Percentiles rank a stretch among this genome's conserved stretches.
Evolutionary conservation across 2,329 filamentous ascomycete species (phyloP).

Genomic region (Teratosphaeria viscida): DNA sequence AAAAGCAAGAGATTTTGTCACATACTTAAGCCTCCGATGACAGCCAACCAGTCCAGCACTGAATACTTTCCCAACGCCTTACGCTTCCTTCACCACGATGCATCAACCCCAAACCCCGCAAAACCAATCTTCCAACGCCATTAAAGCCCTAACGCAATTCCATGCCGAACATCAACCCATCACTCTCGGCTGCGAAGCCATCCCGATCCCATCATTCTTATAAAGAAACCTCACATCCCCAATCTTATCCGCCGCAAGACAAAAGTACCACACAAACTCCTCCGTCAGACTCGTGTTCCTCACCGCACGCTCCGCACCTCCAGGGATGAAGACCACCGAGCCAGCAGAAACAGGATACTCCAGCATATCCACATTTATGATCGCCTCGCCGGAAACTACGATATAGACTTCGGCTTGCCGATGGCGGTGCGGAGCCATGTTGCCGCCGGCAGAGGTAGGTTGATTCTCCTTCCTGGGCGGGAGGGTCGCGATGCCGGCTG

Average conservation of each 20-base stretch:
- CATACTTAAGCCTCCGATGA: neutral
- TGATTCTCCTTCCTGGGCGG: constrained; percentile 8
- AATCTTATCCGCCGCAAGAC: constrained; percentile 4
- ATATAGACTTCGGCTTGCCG: constrained; percentile 36
- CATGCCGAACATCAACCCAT: neutral
- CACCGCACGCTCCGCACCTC: constrained; percentile 34
- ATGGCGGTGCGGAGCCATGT: constrained; percentile 31
- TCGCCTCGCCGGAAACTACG: constrained; percentile 27
- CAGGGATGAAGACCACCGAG: constrained; percentile 32
- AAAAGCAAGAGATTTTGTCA: neutral
- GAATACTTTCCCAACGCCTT: neutral
- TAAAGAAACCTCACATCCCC: constrained; percentile 1
- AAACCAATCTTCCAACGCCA: neutral
- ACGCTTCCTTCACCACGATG: neutral
- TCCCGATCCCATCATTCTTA: neutral
- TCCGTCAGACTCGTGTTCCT: constrained; percentile 2
- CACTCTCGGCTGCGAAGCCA: neutral
- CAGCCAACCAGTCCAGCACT: neutral
- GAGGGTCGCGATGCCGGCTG: constrained; percentile 29
- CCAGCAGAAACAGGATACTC: constrained; percentile 25
- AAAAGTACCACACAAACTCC: constrained; percentile 3
- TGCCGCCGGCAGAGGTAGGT: constrained; percentile 16
- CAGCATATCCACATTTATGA: constrained; percentile 29
- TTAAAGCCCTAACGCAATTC: neutral
- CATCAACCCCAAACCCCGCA: neutral